Base-by-base conservation (phyloP, 345 rosid genomes). In the Eucalyptus sideroxylon region DNA sequence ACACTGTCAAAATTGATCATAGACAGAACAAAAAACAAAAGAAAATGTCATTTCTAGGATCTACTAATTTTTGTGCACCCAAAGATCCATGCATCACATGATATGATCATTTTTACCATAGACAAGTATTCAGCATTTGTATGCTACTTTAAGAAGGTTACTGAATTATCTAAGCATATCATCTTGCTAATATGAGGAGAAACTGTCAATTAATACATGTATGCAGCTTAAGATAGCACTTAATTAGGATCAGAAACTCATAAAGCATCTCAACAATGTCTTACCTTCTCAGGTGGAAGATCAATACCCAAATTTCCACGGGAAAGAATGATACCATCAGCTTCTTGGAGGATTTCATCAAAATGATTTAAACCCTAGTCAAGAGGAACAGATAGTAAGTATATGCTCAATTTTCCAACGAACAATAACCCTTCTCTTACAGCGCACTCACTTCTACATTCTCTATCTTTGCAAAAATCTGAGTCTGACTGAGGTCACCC, bases 241-340 rank as follows among this genome's bases (percentile, higher is more conserved):
- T 72, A 72, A 37, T 19, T 72, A 72, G 15, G 26, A 37, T 40
- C 44, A 72, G 45, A 19, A 37, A 72, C 14, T 72, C 45, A 72
- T 40, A 72, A 37, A 72, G 26, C 82, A 72, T 72, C 45, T 72
- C 45, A 72, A 72, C 45, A 23, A 37, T 19, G 45, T 37, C 82
- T 86, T 51, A 97, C 99, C 99, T 97, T 98, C 93, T 98, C 99
- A 19, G 99, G 97, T 47, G 99, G 99, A 88, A 98, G 96, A 95
- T 97, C 99, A 50, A 98, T 95, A 47, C 99, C 99, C 96, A 97
- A 93, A 93, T 97, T 98, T 26, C 99, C 99, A 92, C 99, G 97
- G 51, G 99, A 98, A 92, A 98, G 99, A 86, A 98, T 98, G 89
- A 98, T 98, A 17, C 99, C 99, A 92, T 97, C 99, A 86, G 99